Conservation (phyloP, 1,284 basidiomycete genomes). For the Thecaphora thlaspeos region DNA sequence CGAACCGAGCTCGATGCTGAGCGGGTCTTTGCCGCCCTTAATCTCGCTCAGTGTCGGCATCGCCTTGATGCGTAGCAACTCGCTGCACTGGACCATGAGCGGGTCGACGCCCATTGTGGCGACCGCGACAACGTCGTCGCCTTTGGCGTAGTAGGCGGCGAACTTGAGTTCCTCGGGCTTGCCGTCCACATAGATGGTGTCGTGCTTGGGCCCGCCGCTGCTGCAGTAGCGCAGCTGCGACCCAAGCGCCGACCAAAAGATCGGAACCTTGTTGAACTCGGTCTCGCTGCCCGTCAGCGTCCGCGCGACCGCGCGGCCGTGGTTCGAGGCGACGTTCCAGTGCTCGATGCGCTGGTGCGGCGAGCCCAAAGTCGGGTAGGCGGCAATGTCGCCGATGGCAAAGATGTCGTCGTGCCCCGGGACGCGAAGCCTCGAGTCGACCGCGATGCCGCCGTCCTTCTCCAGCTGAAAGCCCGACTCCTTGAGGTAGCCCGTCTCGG, state of each 20-base stretch:
- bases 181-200: conserved; percentile 76
- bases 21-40: conserved; percentile 61
- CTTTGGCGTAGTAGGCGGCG: conserved; percentile 75
- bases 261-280: conserved; percentile 72
- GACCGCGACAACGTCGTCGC: conserved; percentile 75
- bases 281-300: conserved; percentile 53
- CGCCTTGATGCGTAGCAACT: conserved; percentile 73
- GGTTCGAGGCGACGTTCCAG: conserved; percentile 86
- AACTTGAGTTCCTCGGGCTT: conserved; percentile 68
- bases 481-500: conserved; percentile 79
- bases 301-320: conserved; percentile 78
- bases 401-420: conserved; percentile 68
- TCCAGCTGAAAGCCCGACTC: conserved; percentile 60
- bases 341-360: conserved; percentile 74
- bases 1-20: conserved; percentile 19
- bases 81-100: conserved; percentile 75
- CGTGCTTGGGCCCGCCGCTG: conserved; percentile 66
- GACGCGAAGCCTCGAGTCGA: conserved; percentile 77
- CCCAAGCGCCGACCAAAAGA: conserved; percentile 79
- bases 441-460: conserved; percentile 72
- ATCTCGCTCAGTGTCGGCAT: conserved; percentile 81
- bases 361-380: conserved; percentile 68
- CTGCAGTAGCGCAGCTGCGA: conserved; percentile 80
- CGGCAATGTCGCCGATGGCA: conserved; percentile 87
- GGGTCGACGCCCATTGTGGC: conserved; percentile 83